These are phyloP conservation scores for Metarhizium anisopliae DNA, from an alignment of 2,329 filamentous ascomycete species.

Conservation along the genomic window DNA sequence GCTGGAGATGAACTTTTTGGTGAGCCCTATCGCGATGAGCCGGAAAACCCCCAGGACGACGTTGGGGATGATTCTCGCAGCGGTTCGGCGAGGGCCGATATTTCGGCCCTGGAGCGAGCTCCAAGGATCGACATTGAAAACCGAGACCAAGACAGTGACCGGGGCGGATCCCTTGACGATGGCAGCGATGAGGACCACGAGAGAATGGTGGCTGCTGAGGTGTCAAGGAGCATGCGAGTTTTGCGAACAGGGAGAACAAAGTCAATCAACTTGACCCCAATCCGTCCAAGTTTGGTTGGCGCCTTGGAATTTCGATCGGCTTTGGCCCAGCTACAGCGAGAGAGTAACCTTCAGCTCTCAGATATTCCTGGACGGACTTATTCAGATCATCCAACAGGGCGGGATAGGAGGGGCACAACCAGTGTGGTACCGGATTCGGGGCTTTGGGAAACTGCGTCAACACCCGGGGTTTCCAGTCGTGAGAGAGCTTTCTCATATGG, in stretches of 20 bases:
- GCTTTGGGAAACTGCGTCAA: slow-evolving; percentile 5
- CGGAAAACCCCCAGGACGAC: slow-evolving; percentile 22
- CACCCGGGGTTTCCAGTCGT: slow-evolving; percentile 3
- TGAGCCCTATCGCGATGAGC: slow-evolving; percentile 56
- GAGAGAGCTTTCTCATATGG: slow-evolving; percentile 12
- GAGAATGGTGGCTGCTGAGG: slow-evolving; percentile 65
- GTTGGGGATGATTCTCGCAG: slow-evolving; percentile 9
- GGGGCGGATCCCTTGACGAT: slow-evolving; percentile 32
- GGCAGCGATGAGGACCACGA: slow-evolving; percentile 44
- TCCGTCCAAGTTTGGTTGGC: slow-evolving; percentile 86
- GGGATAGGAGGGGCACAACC: slow-evolving; percentile 18
- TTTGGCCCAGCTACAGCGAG: slow-evolving; percentile 75
- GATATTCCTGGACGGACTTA: slow-evolving; percentile 57
- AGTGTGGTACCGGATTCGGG: slow-evolving; percentile 13
- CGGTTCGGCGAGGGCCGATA: slow-evolving; percentile 21
- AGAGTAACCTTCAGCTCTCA: slow-evolving; percentile 64
- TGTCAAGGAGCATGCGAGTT: slow-evolving; percentile 89
- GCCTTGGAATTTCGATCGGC: slow-evolving; percentile 90
- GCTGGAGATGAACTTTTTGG: slow-evolving; percentile 42
- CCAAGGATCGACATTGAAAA: slow-evolving; percentile 39
- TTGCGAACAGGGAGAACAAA: slow-evolving; percentile 56
- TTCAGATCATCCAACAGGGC: slow-evolving; percentile 21
- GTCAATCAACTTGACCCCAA: slow-evolving; percentile 63
- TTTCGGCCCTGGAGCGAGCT: slow-evolving; percentile 34
- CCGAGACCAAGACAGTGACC: slow-evolving; percentile 24